Conservation (phyloP, 306 rosid species). For the Cucumis cinereus region DNA sequence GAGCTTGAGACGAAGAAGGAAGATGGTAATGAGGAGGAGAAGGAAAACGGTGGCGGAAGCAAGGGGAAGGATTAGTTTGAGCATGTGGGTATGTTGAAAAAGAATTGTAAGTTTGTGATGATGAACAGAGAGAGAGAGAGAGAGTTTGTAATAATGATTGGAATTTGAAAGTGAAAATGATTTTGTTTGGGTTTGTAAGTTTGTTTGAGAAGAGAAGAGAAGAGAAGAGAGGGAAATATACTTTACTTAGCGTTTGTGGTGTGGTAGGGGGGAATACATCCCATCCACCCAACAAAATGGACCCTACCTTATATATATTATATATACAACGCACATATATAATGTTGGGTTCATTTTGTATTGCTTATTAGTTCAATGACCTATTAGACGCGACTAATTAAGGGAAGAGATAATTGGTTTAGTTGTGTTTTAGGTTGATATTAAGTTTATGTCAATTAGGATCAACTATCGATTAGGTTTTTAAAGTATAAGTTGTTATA, state of each 20-base stretch:
- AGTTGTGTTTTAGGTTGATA: no score
- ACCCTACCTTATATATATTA: background rate
- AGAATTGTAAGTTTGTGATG: no score
- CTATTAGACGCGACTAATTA: no score
- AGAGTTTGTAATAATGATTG: background rate
- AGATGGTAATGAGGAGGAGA: conserved; percentile 28
- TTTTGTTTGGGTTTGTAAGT: no score
- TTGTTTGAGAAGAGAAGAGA: background rate
- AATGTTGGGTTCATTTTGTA: no score
- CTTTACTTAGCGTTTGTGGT: conserved; percentile 2
- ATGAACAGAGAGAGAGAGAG: background rate
- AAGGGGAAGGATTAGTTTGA: conserved; percentile 33
- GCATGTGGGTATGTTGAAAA: conserved; percentile 18
- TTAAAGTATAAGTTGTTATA: no score
- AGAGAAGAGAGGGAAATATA: background rate
- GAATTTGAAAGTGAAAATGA: background rate
- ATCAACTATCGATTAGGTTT: no score
- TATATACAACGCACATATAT: no score
- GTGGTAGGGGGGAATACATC: conserved; percentile 1
- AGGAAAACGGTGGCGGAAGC: conserved; percentile 25
- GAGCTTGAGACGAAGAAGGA: conserved; percentile 23
- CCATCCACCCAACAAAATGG: background rate
- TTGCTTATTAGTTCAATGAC: no score
- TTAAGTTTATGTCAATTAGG: no score
- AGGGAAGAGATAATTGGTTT: no score